Percentiles rank a stretch among this genome's conserved stretches.
phyloP scores from a whole-genome alignment of 306 rosid species.

The Glycyrrhiza uralensis region DNA sequence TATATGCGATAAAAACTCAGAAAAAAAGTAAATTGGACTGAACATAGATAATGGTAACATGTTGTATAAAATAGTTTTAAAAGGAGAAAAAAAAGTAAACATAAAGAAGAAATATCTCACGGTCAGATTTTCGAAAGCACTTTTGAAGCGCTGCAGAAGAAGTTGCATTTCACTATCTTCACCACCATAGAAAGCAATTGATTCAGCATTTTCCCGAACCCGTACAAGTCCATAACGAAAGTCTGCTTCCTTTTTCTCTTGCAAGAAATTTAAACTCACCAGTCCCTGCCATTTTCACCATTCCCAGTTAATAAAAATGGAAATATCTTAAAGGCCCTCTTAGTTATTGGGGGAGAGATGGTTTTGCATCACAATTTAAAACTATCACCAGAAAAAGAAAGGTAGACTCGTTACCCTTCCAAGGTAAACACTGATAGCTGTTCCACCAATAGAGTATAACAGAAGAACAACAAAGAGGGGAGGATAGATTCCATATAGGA shows the following conservation, averaged over 20 bases:
- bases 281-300: constrained; percentile 57
- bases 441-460: constrained; percentile 86
- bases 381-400: neutral
- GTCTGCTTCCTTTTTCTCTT: constrained; percentile 99
- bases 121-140: constrained; percentile 86
- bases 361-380: constrained; percentile 5
- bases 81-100: constrained; percentile 1
- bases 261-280: constrained; percentile 84
- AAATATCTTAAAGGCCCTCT: neutral
- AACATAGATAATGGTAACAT: neutral
- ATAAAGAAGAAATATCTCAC: constrained; percentile 43
- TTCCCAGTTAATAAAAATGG: constrained; percentile 3
- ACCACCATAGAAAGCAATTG: constrained; percentile 93
- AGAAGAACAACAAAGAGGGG: constrained; percentile 86
- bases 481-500: constrained; percentile 88
- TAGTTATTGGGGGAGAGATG: neutral
- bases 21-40: neutral
- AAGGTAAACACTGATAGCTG: constrained; percentile 78
- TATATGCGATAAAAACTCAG: neutral
- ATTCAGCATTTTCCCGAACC: constrained; percentile 94
- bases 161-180: constrained; percentile 91
- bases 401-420: constrained; percentile 66
- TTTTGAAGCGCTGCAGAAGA: constrained; percentile 83
- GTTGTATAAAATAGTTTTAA: neutral
- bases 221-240: constrained; percentile 98